Conservation (phyloP, 1,284 basidiomycete species). For the Puccinia polysora region DNA sequence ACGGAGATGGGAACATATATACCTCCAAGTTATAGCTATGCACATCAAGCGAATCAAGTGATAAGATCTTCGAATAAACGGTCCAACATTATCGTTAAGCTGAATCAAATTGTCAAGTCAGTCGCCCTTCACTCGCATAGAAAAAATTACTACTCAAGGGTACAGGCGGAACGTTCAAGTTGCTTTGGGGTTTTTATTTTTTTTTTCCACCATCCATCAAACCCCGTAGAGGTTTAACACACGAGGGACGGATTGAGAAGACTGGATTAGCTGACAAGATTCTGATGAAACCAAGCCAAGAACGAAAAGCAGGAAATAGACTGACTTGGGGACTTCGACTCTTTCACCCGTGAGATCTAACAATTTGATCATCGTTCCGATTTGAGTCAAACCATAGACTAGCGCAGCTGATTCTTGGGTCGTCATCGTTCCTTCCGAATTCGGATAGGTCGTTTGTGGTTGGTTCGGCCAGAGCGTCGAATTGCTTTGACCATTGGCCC, state of each 20-base stretch:
- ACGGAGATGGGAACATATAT: too few relatives aligned
- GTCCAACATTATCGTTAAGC: too few relatives aligned
- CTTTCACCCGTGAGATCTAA: slow-evolving; percentile 83
- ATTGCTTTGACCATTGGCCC: slow-evolving; percentile 50
- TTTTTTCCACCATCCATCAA: too few relatives aligned
- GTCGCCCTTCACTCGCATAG: slow-evolving; percentile 9
- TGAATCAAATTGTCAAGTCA: too few relatives aligned
- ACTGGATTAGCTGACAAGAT: too few relatives aligned
- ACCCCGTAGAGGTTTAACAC: too few relatives aligned
- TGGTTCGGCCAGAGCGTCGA: neutral
- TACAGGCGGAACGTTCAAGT: slow-evolving; percentile 7
- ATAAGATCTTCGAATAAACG: too few relatives aligned
- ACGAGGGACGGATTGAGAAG: too few relatives aligned
- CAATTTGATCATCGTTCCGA: slow-evolving; percentile 87
- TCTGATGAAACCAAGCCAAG: too few relatives aligned
- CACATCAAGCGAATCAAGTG: too few relatives aligned
- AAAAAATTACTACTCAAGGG: slow-evolving; percentile 26
- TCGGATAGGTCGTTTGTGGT: neutral
- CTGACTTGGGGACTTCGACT: slow-evolving; percentile 69
- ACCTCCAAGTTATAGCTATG: too few relatives aligned
- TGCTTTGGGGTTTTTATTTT: neutral
- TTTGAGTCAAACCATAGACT: slow-evolving; percentile 75
- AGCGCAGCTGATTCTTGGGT: slow-evolving; percentile 80
- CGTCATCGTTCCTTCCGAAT: slow-evolving; percentile 65
- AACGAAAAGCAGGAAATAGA: neutral